Evolutionary conservation across 225 moss, liverwort and hornwort species (phyloP).

Genomic region (Marchantia polymorpha): DNA sequence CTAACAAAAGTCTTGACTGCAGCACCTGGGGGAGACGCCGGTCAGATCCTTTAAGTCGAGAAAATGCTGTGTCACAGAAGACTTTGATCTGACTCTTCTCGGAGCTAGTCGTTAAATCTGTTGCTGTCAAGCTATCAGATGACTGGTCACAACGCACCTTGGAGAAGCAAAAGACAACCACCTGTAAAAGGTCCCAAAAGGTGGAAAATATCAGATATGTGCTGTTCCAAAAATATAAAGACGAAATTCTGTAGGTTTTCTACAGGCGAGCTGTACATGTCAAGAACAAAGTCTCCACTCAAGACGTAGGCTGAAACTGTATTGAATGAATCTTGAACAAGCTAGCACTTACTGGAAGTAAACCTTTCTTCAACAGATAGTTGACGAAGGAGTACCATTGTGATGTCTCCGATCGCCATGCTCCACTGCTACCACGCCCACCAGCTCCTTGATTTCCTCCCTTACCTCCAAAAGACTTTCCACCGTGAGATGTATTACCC

Average conservation of each 20-base stretch:
- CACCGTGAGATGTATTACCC: constrained; percentile 30
- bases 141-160: constrained; percentile 97
- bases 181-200: constrained; percentile 45
- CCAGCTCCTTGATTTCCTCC: constrained; percentile 51
- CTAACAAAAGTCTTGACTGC: background rate
- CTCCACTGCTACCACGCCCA: constrained; percentile 67
- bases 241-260: too few species aligned
- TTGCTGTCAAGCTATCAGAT: constrained; percentile 91
- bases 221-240: too few species aligned
- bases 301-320: too few species aligned
- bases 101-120: constrained; percentile 80
- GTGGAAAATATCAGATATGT: background rate
- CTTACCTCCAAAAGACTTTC: constrained; percentile 46
- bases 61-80: constrained; percentile 92
- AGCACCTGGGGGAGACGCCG: constrained; percentile 87
- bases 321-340: background rate
- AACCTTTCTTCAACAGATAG: constrained; percentile 89
- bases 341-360: constrained; percentile 82
- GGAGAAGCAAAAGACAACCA: constrained; percentile 97
- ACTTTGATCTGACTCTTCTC: constrained; percentile 93
- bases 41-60: constrained; percentile 92
- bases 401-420: constrained; percentile 97
- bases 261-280: background rate
- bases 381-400: constrained; percentile 99
- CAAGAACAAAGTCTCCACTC: too few species aligned